Evolutionary conservation across 768 basidiomycete genomes (phyloP).

Genomic region (Tephrocybe sp.): DNA sequence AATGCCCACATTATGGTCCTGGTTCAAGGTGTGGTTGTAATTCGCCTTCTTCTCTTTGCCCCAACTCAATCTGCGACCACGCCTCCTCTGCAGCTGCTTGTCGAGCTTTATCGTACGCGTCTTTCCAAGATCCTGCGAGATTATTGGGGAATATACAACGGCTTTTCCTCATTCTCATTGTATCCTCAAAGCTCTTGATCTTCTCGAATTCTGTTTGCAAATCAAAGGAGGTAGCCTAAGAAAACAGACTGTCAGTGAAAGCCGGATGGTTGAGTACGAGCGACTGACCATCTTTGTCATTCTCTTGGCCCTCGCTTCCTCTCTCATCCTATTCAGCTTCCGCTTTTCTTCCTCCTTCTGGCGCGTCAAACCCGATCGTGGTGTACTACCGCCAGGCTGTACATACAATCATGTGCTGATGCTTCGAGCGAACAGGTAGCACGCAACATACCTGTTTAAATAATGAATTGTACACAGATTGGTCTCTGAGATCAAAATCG

Average conservation of each 20-base stretch:
- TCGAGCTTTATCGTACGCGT: conserved; percentile 38
- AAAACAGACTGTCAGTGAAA: background rate
- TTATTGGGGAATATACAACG: conserved; percentile 48
- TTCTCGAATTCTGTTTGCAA: conserved; percentile 59
- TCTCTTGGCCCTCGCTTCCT: conserved; percentile 61
- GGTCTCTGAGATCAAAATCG: conserved; percentile 64
- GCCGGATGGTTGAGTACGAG: background rate
- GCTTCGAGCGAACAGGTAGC: background rate
- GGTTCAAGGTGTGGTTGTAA: conserved; percentile 17
- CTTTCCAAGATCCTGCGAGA: conserved; percentile 55
- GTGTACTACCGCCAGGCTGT: conserved; percentile 41
- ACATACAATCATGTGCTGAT: background rate
- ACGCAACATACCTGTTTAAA: conserved; percentile 49
- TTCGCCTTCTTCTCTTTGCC: conserved; percentile 39
- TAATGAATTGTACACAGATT: conserved; percentile 58
- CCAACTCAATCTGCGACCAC: conserved; percentile 23
- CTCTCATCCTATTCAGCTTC: conserved; percentile 63
- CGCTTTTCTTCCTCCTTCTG: conserved; percentile 64
- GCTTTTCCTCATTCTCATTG: conserved; percentile 39
- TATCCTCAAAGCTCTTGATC: conserved; percentile 62
- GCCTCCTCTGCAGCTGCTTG: conserved; percentile 27
- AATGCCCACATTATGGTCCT: too few relatives aligned
- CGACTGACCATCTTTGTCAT: conserved; percentile 50
- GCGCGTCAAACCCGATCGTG: conserved; percentile 42
- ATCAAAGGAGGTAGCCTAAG: conserved; percentile 48